Evolutionary conservation across 495 filamentous ascomycete genomes (phyloP).

Genomic region (Hamigera avellanea): DNA sequence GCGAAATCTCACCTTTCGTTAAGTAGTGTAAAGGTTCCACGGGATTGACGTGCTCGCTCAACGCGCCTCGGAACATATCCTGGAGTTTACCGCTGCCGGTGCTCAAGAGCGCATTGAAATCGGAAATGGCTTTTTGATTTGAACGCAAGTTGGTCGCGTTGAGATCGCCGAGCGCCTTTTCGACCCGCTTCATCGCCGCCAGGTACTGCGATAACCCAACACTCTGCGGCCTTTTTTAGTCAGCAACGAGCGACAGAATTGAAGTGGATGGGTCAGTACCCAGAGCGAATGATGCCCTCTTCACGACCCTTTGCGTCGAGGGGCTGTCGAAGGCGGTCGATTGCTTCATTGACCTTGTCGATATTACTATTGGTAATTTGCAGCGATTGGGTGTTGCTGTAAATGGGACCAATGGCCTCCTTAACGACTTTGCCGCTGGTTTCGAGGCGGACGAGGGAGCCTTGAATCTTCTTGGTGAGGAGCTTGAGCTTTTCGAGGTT

Average conservation of each 20-base stretch:
- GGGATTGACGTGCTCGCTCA: slow-evolving; percentile 59
- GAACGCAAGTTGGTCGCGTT: slow-evolving; percentile 77
- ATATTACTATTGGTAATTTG: slow-evolving; percentile 82
- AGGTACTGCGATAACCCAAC: slow-evolving; percentile 78
- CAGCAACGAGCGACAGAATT: slow-evolving; percentile 3
- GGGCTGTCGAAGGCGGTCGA: slow-evolving; percentile 78
- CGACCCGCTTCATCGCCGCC: slow-evolving; percentile 75
- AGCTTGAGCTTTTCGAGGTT: slow-evolving; percentile 54
- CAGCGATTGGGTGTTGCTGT: slow-evolving; percentile 80
- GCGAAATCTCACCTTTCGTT: slow-evolving; percentile 59
- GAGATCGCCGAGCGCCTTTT: slow-evolving; percentile 68
- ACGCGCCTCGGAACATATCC: slow-evolving; percentile 60
- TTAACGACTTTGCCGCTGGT: slow-evolving; percentile 80
- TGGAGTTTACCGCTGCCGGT: slow-evolving; percentile 72
- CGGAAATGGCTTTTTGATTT: slow-evolving; percentile 78
- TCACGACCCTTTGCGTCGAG: slow-evolving; percentile 80
- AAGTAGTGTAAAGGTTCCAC: slow-evolving; percentile 88
- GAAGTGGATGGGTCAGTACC: slow-evolving; percentile 31
- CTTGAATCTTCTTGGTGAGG: slow-evolving; percentile 88
- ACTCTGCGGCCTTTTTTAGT: slow-evolving; percentile 51
- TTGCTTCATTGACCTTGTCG: slow-evolving; percentile 71
- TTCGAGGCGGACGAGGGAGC: slow-evolving; percentile 73
- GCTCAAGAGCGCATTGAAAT: slow-evolving; percentile 65
- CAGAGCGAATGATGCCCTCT: slow-evolving; percentile 79
- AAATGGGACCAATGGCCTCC: slow-evolving; percentile 84